Base-by-base conservation (phyloP, 169 alveolate genomes). In the Plasmodium yoelii region DNA sequence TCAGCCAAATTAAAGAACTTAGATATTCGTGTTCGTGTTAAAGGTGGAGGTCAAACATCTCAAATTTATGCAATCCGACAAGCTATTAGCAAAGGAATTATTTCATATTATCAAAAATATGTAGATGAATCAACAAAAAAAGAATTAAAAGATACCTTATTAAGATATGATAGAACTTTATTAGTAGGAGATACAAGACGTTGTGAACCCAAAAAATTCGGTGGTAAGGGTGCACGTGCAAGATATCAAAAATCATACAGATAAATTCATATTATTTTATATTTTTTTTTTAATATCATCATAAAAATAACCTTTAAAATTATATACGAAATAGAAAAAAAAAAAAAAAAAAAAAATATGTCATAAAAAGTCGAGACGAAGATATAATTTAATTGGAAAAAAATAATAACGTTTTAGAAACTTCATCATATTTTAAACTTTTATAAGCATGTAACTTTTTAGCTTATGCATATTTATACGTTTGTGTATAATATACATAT, bases 151-250 rank as follows among this genome's bases (percentile, higher is more conserved):
- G 99, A 98, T 93, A 94, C 95, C 69, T 96, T 99, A 61, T 96
- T 98, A 92, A 97, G 99, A 94, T 98, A 98, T 95, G 99, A 99
- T 94, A 97, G 99, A 93, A 96, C 99, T 82, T 96, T 99, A 87
- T 95, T 99, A 87, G 99, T 99, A 67, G 99, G 99, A 70, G 99
- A 99, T 92, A 99, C 99, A 86, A 98, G 99, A 92, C 97, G 99
- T 92, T 96, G 99, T 92, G 99, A 98, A 93, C 99, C 99, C 73
- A 99, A 98, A 99, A 98, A 99, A 95, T 99, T 96, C 94, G 99
- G 99, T 51, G 99, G 99, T 92, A 96, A 95, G 65, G 99, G 99
- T 74, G 99, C 99, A 55, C 98, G 99, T 93, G 97, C 98, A 65
- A 95, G 99, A 87, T 95, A 94, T 95, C 99, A 99, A 95, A 99